Evolutionary conservation across 805 yeast genomes (phyloP), one percentile per base, ranked within the genome.

Genomic region (Saturnispora quitensis): DNA sequence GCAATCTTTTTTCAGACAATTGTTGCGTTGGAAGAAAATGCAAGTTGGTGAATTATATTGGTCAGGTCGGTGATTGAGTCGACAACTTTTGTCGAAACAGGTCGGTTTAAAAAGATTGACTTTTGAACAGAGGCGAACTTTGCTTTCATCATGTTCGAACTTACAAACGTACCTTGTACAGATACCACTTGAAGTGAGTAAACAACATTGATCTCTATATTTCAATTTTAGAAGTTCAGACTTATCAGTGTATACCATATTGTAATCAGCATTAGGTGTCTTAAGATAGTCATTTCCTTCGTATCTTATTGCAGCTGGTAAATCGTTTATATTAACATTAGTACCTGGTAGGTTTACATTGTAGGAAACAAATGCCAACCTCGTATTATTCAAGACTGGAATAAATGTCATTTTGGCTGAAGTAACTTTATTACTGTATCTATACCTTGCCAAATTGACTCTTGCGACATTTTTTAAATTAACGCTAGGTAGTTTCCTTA

Each of bases 11-110:
- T 78, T 79, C 1, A 69, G 65, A 60, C 87, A 81, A 13, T 63
- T 53, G 1, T 77, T 78, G 4, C 59, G 59, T 45, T 76, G 73
- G 57, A 67, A 77, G 59, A 74, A 82, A 43, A 60, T 67, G 58
- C 95, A 86, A 20, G 76, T 62, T 8, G 82, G 77, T 10, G 86
- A 73, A 60, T 85, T 87, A 64, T 69, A 77, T 55, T 82, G 81
- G 27, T 71, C 72, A 7, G 81, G 75, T 2, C 62, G 64, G 63
- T 86, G 95, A 36, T 81, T 76, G 24, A 80, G 63, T 5, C 67
- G 64, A 60, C 95, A 86, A 18, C 72, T 64, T 13, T 66, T 62
- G 28, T 69, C 69, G 24, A 56, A 52, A 60, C 93, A 86, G 33
- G 65, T 64, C 3, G 75, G 78, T 38, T 67, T 66, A 43, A 53